Evolutionary conservation across 2,329 filamentous ascomycete species (phyloP).

Genomic region (Fonsecaea pugnacius): DNA sequence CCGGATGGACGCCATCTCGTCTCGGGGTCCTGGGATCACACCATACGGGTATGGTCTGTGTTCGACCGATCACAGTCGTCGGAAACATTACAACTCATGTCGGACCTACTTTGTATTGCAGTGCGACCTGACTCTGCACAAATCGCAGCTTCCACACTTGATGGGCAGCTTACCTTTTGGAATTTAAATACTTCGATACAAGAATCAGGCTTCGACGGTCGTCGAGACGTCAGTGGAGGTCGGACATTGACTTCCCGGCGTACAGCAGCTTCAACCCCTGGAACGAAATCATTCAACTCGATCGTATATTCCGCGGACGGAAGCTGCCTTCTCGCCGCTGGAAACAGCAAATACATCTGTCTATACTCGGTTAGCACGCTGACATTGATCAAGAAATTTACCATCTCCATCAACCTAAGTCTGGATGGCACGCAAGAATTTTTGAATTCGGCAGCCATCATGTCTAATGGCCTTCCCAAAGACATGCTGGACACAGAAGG

Average conservation of each 20-base stretch:
- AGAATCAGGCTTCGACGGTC: slow-evolving; percentile 81
- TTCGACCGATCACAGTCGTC: slow-evolving; percentile 93
- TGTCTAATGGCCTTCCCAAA: slow-evolving; percentile 77
- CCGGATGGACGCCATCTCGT: slow-evolving; percentile 82
- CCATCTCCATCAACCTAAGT: slow-evolving; percentile 93
- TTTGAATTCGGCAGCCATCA: slow-evolving; percentile 87
- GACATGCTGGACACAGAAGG: slow-evolving; percentile 86
- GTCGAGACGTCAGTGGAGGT: slow-evolving; percentile 89
- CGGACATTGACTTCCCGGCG: slow-evolving; percentile 84
- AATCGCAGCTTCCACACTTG: slow-evolving; percentile 86
- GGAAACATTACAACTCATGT: slow-evolving; percentile 87
- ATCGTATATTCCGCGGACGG: slow-evolving; percentile 93
- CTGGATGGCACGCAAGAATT: slow-evolving; percentile 96
- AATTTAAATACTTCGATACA: slow-evolving; percentile 85
- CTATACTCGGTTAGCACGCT: slow-evolving; percentile 93
- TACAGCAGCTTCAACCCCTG: slow-evolving; percentile 86
- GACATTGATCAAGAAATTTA: slow-evolving; percentile 91
- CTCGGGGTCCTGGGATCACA: slow-evolving; percentile 95
- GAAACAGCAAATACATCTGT: slow-evolving; percentile 98
- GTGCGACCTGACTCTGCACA: slow-evolving; percentile 90
- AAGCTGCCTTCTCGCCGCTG: slow-evolving; percentile 83
- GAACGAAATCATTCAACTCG: slow-evolving; percentile 86
- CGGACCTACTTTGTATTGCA: slow-evolving; percentile 84
- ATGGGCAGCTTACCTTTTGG: slow-evolving; percentile 96
- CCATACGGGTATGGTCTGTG: slow-evolving; percentile 93